Percentiles rank a stretch among this genome's conserved stretches.
Evolutionary conservation across 177 flowering plant species (phyloP).

Genomic region (Tripterygium wilfordii): DNA sequence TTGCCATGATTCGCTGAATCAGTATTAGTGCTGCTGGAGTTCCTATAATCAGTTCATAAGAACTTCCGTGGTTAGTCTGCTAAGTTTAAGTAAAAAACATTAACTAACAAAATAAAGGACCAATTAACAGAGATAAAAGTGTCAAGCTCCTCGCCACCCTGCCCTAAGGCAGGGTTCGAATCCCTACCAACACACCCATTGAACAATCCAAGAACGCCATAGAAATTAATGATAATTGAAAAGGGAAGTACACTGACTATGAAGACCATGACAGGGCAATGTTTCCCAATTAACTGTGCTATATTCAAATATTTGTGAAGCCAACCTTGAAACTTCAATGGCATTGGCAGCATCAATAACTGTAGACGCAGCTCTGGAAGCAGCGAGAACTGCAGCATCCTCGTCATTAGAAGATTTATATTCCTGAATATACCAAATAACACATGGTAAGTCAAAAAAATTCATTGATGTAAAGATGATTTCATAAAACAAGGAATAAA

Average conservation of each 20-base stretch:
- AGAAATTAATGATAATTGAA: no score
- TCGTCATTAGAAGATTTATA: constrained; percentile 57
- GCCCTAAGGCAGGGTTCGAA: no score
- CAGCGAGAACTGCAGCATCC: constrained; percentile 86
- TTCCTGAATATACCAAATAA: constrained; percentile 35
- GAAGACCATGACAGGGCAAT: no score
- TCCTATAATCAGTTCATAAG: constrained; percentile 35
- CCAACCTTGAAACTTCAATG: constrained; percentile 76
- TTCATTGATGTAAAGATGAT: neutral
- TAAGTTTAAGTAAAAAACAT: no score
- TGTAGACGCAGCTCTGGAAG: constrained; percentile 82
- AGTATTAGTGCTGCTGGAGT: constrained; percentile 17
- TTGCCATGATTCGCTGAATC: constrained; percentile 23
- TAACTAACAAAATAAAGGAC: no score
- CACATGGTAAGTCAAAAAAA: constrained; percentile 2
- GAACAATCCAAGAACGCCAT: no score
- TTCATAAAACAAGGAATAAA: neutral
- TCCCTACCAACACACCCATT: no score
- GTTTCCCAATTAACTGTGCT: no score
- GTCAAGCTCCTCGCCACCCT: no score
- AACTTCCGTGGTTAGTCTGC: neutral
- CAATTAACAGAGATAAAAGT: no score
- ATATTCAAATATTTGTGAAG: no score
- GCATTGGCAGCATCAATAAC: constrained; percentile 89
- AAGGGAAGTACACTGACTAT: no score